phyloP scores from a whole-genome alignment of 345 rosid species.

The Hibiscus trionum region DNA sequence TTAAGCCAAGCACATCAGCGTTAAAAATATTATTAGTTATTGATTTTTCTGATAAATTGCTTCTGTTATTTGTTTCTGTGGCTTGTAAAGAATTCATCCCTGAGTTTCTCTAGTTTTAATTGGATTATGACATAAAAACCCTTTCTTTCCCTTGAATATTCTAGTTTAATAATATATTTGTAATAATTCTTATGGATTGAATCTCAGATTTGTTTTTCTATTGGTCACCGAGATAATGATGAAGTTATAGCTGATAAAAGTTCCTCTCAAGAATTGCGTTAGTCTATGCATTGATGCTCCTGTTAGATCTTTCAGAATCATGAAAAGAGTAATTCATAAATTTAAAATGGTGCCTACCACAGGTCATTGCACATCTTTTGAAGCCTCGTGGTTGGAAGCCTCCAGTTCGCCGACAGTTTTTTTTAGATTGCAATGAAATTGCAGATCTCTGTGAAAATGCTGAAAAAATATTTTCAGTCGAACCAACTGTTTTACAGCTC shows the following conservation, averaged over 20 bases:
- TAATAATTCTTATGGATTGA: background rate
- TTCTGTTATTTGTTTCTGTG: background rate
- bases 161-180: background rate
- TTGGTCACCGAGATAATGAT: background rate
- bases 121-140: background rate
- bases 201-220: background rate
- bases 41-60: background rate
- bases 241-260: background rate
- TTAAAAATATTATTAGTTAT: background rate
- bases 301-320: background rate
- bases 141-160: background rate
- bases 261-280: background rate
- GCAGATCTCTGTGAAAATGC: slow-evolving; percentile 92
- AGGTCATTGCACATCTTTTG: slow-evolving; percentile 83
- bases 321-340: slow-evolving; percentile 1
- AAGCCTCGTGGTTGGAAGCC: slow-evolving; percentile 99
- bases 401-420: slow-evolving; percentile 87
- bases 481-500: slow-evolving; percentile 85
- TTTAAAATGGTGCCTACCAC: slow-evolving; percentile 10
- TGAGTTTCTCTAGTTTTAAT: background rate
- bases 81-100: background rate
- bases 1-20: background rate
- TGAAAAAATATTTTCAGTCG: slow-evolving; percentile 76
- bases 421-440: slow-evolving; percentile 92
- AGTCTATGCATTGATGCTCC: background rate